These are phyloP conservation scores for Salix exigua DNA, from an alignment of 345 rosid species.

Conservation along the genomic window DNA sequence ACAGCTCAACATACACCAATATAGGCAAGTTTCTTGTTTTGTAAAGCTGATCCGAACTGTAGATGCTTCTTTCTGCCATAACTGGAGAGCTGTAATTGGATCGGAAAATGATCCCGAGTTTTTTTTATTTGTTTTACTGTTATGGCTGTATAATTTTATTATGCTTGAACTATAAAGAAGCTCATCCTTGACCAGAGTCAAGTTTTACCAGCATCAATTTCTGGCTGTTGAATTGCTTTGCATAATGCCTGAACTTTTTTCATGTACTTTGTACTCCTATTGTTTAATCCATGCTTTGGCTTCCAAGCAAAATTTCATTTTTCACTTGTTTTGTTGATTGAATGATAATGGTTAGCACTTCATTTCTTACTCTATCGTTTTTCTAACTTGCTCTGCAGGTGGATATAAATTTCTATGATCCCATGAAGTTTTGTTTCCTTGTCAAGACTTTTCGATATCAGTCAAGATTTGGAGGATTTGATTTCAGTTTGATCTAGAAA, in stretches of 20 bases:
- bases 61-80: constrained; percentile 26
- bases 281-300: neutral
- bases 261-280: neutral
- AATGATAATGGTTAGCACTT: neutral
- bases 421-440: too few species aligned
- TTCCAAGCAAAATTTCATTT: neutral
- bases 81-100: constrained; percentile 15
- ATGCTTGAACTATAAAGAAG: constrained; percentile 9
- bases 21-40: constrained; percentile 20
- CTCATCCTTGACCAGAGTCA: constrained; percentile 20
- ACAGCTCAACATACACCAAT: constrained; percentile 20
- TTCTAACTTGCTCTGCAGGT: too few species aligned
- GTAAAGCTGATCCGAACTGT: constrained; percentile 19
- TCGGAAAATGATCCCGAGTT: constrained; percentile 12
- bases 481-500: too few species aligned
- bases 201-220: constrained; percentile 18
- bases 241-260: neutral
- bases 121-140: neutral
- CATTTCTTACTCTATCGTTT: neutral
- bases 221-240: neutral
- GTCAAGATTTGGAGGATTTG: too few species aligned
- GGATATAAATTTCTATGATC: too few species aligned
- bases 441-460: too few species aligned
- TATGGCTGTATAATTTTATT: constrained; percentile 9
- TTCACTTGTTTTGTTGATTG: neutral